Base-by-base conservation (phyloP, 2,329 filamentous ascomycete genomes). In the Paradendryphiella salina region DNA sequence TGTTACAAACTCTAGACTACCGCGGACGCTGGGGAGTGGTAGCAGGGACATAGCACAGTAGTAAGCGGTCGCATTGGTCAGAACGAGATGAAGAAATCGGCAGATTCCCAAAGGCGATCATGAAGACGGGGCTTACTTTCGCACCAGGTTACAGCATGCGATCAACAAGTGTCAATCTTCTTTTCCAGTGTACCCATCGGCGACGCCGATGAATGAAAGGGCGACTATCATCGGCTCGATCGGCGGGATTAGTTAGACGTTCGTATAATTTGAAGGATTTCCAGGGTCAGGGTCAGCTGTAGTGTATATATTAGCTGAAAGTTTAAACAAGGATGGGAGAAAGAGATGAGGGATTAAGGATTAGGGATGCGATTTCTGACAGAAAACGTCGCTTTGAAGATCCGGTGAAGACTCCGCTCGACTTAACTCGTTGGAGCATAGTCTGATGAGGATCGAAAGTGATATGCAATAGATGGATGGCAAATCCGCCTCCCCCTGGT, bases 211-310 rank as follows among this genome's bases (percentile, higher is more conserved):
- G 23, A 33, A 7, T 8, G 13, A 33, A 33, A 33, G 15, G 28
- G 17, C 21, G 39, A 21, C 39, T 20, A 20, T 33, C 13, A 10
- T 23, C n/a, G 20, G 21, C 13, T 38, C 10, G 31, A 7, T 15
- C n/a, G 31, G 31, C 15, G 6, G 14, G 31, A 17, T 14, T 33
- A 15, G 31, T 15, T 33, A 8, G 6, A 15, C 7, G 31, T 15
- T 33, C 31, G 14, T 4, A 9, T 33, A 14, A 8, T 17, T 7
- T 6, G 7, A 33, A 33, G 15, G 14, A 33, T 33, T 42, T 42
- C 20, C 39, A 33, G 39, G 39, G 29, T 42, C 39, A 42, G 39
- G 39, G 39, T 42, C 39, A 33, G 28, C 38, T 21, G 38, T 41
- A 41, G 18, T 32, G 29, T 21, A 13, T 23, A 23, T n/a, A n/a